Evolutionary conservation across 768 basidiomycete species (phyloP), one percentile per base, ranked within the genome.

Genomic region (Tulasnella sp.): DNA sequence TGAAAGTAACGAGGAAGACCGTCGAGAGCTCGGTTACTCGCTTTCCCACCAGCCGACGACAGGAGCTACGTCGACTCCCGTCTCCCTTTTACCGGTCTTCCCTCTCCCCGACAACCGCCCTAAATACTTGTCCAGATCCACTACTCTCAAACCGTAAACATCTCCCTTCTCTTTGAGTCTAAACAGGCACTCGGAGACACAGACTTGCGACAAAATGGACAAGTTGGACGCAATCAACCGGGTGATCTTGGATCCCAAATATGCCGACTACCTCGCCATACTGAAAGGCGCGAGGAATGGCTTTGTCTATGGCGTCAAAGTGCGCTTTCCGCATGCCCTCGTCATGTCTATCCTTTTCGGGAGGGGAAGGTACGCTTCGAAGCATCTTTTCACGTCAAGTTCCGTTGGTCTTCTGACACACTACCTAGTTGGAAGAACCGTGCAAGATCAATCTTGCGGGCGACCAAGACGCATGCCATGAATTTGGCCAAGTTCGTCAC

Each of bases 281-380:
- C 70, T 98, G 67, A 99, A 99, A 69, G 94, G 96, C 41, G 87
- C 90, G 31, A 78, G 89, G 39, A 91, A 91, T 66, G 90, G 90
- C 1, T 56, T 65, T 36, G 65, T 67, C 6, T 67, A 65, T 42
- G 67, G 65, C 35, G 85, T 84, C 63, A 90, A 91, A 71, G 84
- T 94, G 61, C 74, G 91, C 40, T 93, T 94, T 65, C 94, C 94
- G 36, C 94, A 98, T 77, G 94, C 94, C 1, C 73, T 98, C 27
- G 84, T 98, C 49, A 97, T 97, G 93, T 86, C 91, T 21, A 78
- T 96, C 59, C 74, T 98, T 39, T 98, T 97, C 65, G 90, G 91
- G 31, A 78, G 84, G 46, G 91, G 91, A 73, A 80, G 86, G 90
- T 96, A 63, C 39, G 36, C 12, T 27, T 7, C 27, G 14, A 14